A percentile compares a stretch with the other conserved stretches of the same genome.
These are phyloP conservation scores for Bimuria novae-zelandiae DNA, from an alignment of 2,329 filamentous ascomycete genomes.

Conservation along the genomic window DNA sequence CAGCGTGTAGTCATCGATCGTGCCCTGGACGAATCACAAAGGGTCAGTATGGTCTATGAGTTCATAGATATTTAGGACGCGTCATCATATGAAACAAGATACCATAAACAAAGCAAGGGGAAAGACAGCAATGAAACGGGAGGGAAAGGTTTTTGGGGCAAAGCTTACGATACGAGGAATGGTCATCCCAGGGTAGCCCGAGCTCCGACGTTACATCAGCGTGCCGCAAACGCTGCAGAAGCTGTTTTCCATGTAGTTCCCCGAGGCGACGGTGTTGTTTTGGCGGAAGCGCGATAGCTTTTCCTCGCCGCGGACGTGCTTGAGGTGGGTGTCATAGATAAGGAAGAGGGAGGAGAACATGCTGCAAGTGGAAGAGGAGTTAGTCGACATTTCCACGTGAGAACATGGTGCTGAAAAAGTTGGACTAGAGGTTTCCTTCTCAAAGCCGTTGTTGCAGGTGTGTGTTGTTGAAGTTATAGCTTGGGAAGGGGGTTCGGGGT, in stretches of 20 bases:
- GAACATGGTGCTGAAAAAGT: no score
- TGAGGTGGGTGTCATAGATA: conserved; percentile 52
- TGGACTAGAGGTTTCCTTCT: no score
- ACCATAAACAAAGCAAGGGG: no score
- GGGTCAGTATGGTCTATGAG: no score
- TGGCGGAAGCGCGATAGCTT: conserved; percentile 56
- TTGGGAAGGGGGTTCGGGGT: not conserved
- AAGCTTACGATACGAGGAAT: conserved; percentile 53
- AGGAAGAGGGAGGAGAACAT: conserved; percentile 52
- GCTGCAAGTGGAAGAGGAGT: not conserved
- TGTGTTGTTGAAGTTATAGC: no score
- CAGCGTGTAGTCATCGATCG: conserved; percentile 62
- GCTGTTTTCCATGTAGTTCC: conserved; percentile 9
- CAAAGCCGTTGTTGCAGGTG: no score
- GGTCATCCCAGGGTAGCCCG: conserved; percentile 12
- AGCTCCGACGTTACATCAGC: not conserved
- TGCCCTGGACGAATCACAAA: no score
- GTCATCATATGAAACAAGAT: no score
- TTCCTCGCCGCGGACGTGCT: conserved; percentile 56
- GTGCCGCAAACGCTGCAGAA: conserved; percentile 2
- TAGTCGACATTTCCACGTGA: no score
- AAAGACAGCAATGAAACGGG: no score
- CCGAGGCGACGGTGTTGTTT: conserved; percentile 40
- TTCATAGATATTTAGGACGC: no score
- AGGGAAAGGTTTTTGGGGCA: no score